Evolutionary conservation across 1,284 basidiomycete species (phyloP), one percentile per base, ranked within the genome.

Genomic region (Fistulinella cinereoalba): DNA sequence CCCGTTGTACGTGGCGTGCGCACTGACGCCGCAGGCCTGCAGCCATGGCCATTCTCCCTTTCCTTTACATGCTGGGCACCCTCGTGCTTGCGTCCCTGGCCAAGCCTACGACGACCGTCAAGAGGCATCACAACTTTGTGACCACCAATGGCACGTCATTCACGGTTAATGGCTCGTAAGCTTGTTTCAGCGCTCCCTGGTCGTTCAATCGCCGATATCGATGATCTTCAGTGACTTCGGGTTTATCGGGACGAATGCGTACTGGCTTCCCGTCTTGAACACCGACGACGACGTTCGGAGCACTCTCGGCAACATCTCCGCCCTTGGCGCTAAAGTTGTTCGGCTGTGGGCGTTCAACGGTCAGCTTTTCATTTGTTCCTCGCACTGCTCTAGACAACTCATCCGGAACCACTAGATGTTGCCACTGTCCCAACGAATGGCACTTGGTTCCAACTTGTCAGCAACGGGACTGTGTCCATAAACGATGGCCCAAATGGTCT

Each of bases 261-360:
- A 85, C 64, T 87, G 84, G 85, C 58, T 87, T 23, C 68, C 77
- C 23, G 64, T 75, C 12, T 60, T 87, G 23, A 77, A 79, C 46
- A 72, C 70, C 19, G 69, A 79, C 19, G 58, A 77, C 37, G 83
- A 85, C 58, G 79, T 86, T 21, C 73, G 80, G 51, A 58, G 65
- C 42, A 81, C 80, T 1, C 68, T 87, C 33, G 68, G 71, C 12
- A 77, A 76, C 39, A 84, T 86, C 55, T 73, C 76, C 12, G 68
- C 71, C 10, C 68, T 72, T 5, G 81, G 81, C 2, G 72, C 83
- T 51, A 81, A 75, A 47, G 82, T 83, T 22, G 73, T 85, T 16
- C 75, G 84, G 29, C 73, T 80, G 6, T 87, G 85, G 83, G 83
- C 77, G 28, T 77, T 82, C 61, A 80, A 81, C 61, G 77, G 78